A percentile compares a stretch with the other conserved stretches of the same genome.
Conservation (phyloP, 192 early-diverging fungal species). For the Umbelopsis isabellina region DNA sequence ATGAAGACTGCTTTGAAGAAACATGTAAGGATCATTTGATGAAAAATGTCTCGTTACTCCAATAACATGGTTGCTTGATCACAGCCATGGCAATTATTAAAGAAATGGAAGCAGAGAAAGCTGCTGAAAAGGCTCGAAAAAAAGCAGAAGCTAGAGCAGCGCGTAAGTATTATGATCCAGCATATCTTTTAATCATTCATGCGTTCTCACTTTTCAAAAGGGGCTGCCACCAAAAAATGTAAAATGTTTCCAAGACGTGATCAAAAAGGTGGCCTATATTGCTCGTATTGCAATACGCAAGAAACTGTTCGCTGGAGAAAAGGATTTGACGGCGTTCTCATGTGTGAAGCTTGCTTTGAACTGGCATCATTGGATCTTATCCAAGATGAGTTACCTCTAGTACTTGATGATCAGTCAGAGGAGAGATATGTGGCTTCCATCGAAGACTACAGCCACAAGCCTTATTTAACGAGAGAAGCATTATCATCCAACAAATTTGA, state of each 20-base stretch:
- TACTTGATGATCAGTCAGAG: constrained; percentile 27
- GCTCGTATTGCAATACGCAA: constrained; percentile 67
- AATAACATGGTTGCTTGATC: too few species aligned
- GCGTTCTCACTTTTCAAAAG: constrained; percentile 9
- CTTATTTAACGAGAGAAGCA: constrained; percentile 65
- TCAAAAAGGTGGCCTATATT: constrained; percentile 42
- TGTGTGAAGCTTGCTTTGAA: constrained; percentile 71
- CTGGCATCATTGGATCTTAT: constrained; percentile 42
- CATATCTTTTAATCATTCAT: background rate
- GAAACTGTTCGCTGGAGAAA: constrained; percentile 64
- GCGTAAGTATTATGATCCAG: constrained; percentile 27
- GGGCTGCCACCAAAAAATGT: constrained; percentile 25
- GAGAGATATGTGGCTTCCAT: constrained; percentile 55
- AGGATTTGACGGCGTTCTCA: constrained; percentile 72
- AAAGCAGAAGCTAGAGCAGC: constrained; percentile 40
- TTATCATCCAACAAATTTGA: constrained; percentile 55
- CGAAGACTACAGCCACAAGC: constrained; percentile 69
- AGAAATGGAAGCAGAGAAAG: constrained; percentile 46
- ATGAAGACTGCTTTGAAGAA: constrained; percentile 55
- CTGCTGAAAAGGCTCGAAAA: constrained; percentile 38
- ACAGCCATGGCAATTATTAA: constrained; percentile 47
- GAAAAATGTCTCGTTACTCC: background rate
- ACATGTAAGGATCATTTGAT: constrained; percentile 50
- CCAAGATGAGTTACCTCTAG: constrained; percentile 37
- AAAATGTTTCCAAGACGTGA: constrained; percentile 29